These are phyloP conservation scores for Serendipita vermifera DNA, from an alignment of 768 basidiomycete genomes.

Conservation along the genomic window DNA sequence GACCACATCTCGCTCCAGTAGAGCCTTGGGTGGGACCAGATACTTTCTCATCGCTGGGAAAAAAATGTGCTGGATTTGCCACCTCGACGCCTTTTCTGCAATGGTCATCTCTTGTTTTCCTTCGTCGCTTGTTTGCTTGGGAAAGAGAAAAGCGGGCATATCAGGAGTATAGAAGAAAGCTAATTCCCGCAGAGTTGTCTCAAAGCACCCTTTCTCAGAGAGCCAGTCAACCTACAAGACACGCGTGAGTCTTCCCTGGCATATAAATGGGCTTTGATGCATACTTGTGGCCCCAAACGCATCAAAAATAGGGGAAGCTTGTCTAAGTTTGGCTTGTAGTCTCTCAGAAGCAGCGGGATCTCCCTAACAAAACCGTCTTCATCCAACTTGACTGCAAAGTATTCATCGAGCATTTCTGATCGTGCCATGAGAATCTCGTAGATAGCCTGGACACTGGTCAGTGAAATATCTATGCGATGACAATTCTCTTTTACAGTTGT, in stretches of 20 bases:
- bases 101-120: slow-evolving; percentile 17
- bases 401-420: slow-evolving; percentile 81
- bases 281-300: slow-evolving; percentile 84
- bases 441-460: slow-evolving; percentile 51
- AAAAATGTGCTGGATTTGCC: slow-evolving; percentile 84
- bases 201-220: slow-evolving; percentile 74
- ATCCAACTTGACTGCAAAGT: slow-evolving; percentile 70
- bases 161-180: slow-evolving; percentile 83
- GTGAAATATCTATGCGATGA: too few relatives aligned
- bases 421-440: slow-evolving; percentile 42
- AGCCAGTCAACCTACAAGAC: slow-evolving; percentile 70
- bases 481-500: slow-evolving; percentile 66
- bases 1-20: slow-evolving; percentile 61
- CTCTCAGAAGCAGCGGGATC: slow-evolving; percentile 70
- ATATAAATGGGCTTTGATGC: too few relatives aligned
- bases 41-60: slow-evolving; percentile 80
- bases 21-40: slow-evolving; percentile 48
- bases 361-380: slow-evolving; percentile 54
- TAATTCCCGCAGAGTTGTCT: slow-evolving; percentile 72
- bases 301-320: slow-evolving; percentile 82
- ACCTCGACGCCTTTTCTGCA: slow-evolving; percentile 48
- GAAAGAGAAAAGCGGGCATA: slow-evolving; percentile 16
- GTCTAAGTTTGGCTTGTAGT: slow-evolving; percentile 83
- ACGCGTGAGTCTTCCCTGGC: too few relatives aligned
- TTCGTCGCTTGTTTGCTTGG: slow-evolving; percentile 21